These are phyloP conservation scores for Apiospora pterosperma DNA, from an alignment of 2,329 filamentous ascomycete species.

Conservation along the genomic window DNA sequence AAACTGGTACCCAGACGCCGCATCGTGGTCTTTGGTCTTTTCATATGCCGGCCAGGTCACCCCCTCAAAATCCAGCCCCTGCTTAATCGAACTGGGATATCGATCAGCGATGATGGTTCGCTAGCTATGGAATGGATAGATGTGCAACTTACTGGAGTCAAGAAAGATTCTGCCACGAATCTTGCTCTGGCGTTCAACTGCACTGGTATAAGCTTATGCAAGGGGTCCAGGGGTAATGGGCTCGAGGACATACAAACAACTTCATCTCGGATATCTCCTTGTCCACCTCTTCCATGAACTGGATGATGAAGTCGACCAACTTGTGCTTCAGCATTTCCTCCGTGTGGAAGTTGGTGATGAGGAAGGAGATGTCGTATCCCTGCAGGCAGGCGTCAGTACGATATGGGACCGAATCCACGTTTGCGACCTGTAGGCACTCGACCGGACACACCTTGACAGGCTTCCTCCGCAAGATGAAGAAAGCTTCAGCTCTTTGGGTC, in stretches of 20 bases:
- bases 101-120: not conserved
- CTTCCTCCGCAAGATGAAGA: conserved; percentile 94
- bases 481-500: conserved; percentile 92
- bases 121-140: too few relatives aligned
- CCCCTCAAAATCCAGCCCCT: not conserved
- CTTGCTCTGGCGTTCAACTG: conserved; percentile 94
- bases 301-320: conserved; percentile 97
- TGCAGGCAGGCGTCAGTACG: conserved; percentile 30
- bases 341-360: conserved; percentile 98
- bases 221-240: conserved; percentile 6
- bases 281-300: conserved; percentile 99
- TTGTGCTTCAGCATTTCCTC: conserved; percentile 99
- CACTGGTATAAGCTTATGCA: conserved; percentile 24
- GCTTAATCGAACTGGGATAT: not conserved
- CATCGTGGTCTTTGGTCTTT: not conserved
- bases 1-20: not conserved
- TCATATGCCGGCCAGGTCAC: not conserved
- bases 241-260: conserved; percentile 73
- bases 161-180: conserved; percentile 97
- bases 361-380: conserved; percentile 98
- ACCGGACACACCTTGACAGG: conserved; percentile 71
- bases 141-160: conserved; percentile 72
- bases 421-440: not conserved
- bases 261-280: conserved; percentile 99
- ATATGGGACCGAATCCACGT: not conserved